phyloP scores from a whole-genome alignment of 495 filamentous ascomycete genomes.

The Hyaloscypha bicolor region DNA sequence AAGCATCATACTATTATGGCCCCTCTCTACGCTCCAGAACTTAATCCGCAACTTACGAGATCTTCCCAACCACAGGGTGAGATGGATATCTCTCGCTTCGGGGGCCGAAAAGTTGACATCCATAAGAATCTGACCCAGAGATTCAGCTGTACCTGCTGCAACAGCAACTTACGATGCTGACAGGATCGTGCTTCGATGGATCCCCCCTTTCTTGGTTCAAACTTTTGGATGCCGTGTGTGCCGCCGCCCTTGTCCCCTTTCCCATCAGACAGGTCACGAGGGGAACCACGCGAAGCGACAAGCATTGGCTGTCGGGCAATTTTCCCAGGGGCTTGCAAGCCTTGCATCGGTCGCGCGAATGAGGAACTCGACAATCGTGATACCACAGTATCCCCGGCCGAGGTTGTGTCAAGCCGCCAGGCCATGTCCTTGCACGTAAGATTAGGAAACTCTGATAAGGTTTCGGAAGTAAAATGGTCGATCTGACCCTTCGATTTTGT shows the following conservation, averaged over 20 bases:
- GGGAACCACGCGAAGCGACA: slow-evolving; percentile 2
- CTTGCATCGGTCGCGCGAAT: background rate
- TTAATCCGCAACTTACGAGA: background rate
- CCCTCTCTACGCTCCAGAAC: background rate
- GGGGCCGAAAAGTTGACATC: background rate
- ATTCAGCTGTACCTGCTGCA: background rate
- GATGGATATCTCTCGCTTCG: background rate
- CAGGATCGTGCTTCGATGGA: background rate
- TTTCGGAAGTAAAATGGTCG: background rate
- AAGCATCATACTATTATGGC: background rate
- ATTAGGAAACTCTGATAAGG: background rate
- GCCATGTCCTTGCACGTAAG: background rate
- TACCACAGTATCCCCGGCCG: slow-evolving; percentile 7
- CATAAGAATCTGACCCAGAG: background rate
- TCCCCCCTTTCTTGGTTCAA: background rate
- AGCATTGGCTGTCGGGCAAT: background rate
- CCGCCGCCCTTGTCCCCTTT: slow-evolving; percentile 9
- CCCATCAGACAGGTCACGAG: slow-evolving; percentile 5
- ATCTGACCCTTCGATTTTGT: background rate
- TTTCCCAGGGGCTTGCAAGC: background rate
- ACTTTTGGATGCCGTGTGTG: slow-evolving; percentile 6
- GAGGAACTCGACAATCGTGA: background rate
- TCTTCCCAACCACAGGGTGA: background rate
- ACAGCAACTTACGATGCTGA: background rate
- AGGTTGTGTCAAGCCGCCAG: slow-evolving; percentile 6